Percentiles rank a stretch among this genome's conserved stretches.
phyloP scores from a whole-genome alignment of 108 stramenopile genomes.

The Phaeodactylum tricornutum region DNA sequence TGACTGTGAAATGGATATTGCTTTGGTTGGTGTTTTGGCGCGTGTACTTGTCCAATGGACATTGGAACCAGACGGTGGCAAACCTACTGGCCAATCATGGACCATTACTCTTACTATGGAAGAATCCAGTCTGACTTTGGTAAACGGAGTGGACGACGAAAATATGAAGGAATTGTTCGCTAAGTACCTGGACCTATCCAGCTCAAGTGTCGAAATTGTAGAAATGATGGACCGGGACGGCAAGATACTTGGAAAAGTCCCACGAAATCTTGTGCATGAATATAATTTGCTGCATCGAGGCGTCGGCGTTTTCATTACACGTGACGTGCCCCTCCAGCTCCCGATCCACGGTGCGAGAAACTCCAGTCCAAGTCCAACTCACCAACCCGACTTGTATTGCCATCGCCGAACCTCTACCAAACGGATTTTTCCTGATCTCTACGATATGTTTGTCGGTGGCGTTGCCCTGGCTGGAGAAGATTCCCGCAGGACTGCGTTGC shows the following conservation, averaged over 20 bases:
- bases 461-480: slow-evolving; percentile 45
- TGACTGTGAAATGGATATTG: too few relatives aligned
- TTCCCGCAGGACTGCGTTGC: slow-evolving; percentile 37
- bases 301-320: slow-evolving; percentile 55
- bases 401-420: slow-evolving; percentile 61
- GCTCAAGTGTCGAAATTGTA: too few relatives aligned
- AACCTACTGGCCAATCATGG: too few relatives aligned
- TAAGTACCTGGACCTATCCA: too few relatives aligned
- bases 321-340: slow-evolving; percentile 17
- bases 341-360: neutral
- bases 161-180: too few relatives aligned
- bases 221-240: slow-evolving; percentile 26
- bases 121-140: too few relatives aligned
- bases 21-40: too few relatives aligned
- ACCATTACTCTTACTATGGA: too few relatives aligned
- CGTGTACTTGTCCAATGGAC: too few relatives aligned
- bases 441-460: slow-evolving; percentile 85
- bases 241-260: slow-evolving; percentile 26
- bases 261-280: slow-evolving; percentile 52
- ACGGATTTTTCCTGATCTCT: slow-evolving; percentile 68
- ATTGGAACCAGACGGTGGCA: too few relatives aligned
- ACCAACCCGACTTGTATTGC: slow-evolving; percentile 34
- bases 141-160: too few relatives aligned
- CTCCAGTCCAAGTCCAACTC: neutral
- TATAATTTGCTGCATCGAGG: slow-evolving; percentile 69